Conservation (phyloP, 768 basidiomycete species). For the Pisolithus orientalis region DNA sequence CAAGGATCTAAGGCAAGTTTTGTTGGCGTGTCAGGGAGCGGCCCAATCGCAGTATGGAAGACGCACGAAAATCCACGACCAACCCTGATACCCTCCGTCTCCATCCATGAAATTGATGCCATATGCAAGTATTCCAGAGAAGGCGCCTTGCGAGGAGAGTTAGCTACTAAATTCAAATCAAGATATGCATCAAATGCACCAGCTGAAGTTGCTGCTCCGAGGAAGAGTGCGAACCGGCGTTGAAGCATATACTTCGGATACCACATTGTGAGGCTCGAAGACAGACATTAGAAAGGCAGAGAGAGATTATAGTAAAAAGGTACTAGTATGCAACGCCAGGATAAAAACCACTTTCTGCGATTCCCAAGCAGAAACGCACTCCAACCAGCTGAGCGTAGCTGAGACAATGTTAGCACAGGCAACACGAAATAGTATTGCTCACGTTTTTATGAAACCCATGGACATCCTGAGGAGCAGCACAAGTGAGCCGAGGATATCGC, state of each 20-base stretch:
- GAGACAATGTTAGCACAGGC: not conserved
- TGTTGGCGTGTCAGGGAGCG: conserved; percentile 1
- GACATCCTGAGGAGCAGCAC: conserved; percentile 31
- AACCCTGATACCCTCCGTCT: conserved; percentile 39
- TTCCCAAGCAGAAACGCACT: conserved; percentile 51
- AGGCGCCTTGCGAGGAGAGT: conserved; percentile 31
- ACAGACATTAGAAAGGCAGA: not conserved
- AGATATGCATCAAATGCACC: conserved; percentile 23
- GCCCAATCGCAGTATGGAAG: not conserved
- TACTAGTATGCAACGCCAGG: conserved; percentile 74
- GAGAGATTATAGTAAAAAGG: conserved; percentile 7
- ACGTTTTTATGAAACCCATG: conserved; percentile 69
- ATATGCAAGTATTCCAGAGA: conserved; percentile 54
- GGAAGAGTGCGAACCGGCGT: conserved; percentile 56
- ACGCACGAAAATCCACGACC: conserved; percentile 66
- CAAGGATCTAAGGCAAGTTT: conserved; percentile 32
- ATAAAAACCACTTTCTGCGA: conserved; percentile 66
- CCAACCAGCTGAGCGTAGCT: conserved; percentile 61
- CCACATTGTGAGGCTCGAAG: conserved; percentile 53
- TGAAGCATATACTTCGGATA: conserved; percentile 60
- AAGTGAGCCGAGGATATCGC: not conserved
- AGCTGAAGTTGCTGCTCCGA: conserved; percentile 56
- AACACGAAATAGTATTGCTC: not conserved
- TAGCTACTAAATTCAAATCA: not conserved
- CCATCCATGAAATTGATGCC: conserved; percentile 50